phyloP scores from a whole-genome alignment of 768 basidiomycete genomes.

The Amanita thiersii region DNA sequence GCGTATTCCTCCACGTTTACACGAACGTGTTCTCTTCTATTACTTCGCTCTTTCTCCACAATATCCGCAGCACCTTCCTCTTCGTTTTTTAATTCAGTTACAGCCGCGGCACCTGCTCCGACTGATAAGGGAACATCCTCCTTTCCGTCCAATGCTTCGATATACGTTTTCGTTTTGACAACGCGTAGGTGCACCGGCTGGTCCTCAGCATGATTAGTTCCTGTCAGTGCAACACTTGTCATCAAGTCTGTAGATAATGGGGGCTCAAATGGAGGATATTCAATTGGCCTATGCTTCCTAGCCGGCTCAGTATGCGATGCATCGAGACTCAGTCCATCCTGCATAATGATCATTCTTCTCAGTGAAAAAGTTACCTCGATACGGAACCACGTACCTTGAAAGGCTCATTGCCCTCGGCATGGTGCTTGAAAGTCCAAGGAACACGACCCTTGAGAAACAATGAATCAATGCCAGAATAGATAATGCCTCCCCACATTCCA shows the following conservation, averaged over 20 bases:
- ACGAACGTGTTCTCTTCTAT: constrained; percentile 53
- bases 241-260: constrained; percentile 90
- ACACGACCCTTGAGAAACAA: constrained; percentile 76
- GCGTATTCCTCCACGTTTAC: constrained; percentile 76
- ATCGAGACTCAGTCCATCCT: constrained; percentile 35
- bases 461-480: constrained; percentile 85
- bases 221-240: constrained; percentile 83
- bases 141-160: constrained; percentile 16
- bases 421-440: constrained; percentile 88
- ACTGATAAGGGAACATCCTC: constrained; percentile 16
- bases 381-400: constrained; percentile 15
- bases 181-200: constrained; percentile 86
- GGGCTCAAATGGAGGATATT: constrained; percentile 82
- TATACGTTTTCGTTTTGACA: constrained; percentile 24
- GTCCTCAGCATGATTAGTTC: constrained; percentile 96
- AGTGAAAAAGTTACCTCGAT: neutral
- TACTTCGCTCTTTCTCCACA: constrained; percentile 37
- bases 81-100: constrained; percentile 15
- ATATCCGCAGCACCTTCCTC: constrained; percentile 17
- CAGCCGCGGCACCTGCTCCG: constrained; percentile 22
- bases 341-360: neutral
- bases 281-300: constrained; percentile 59
- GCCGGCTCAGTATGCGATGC: constrained; percentile 67
- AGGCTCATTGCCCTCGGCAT: constrained; percentile 22
- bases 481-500: constrained; percentile 81